Evolutionary conservation across 352 stramenopile species (phyloP).

Genomic region (Globisporangium abappressorium): DNA sequence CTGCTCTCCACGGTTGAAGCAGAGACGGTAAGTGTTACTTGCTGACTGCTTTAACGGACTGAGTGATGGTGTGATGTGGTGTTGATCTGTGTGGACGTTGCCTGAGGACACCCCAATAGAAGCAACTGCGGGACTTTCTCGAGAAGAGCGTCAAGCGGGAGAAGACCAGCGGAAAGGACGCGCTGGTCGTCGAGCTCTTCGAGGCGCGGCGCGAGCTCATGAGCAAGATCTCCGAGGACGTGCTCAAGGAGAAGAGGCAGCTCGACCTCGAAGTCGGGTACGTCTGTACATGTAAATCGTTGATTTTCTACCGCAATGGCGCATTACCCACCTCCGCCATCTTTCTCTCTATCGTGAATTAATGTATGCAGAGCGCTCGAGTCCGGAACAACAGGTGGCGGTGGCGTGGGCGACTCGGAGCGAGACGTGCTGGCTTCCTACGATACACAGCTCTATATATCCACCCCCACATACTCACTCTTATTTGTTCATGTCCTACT

Average conservation of each 20-base stretch:
- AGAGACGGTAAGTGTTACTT: conserved; percentile 24
- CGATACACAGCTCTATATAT: conserved; percentile 76
- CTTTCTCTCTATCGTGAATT: background rate
- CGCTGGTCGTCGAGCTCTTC: conserved; percentile 61
- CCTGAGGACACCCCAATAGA: conserved; percentile 20
- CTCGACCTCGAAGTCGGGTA: conserved; percentile 61
- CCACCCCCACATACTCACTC: conserved; percentile 18
- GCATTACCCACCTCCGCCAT: no score
- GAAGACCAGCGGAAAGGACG: conserved; percentile 48
- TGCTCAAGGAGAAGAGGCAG: conserved; percentile 61
- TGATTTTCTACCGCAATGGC: background rate
- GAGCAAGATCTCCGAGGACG: conserved; percentile 65
- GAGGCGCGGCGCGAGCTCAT: conserved; percentile 66
- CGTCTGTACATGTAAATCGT: background rate
- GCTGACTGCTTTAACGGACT: no score
- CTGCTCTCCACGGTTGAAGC: conserved; percentile 22
- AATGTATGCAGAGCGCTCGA: conserved; percentile 11
- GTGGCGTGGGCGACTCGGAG: conserved; percentile 19
- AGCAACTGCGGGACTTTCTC: conserved; percentile 52
- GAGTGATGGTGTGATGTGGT: no score
- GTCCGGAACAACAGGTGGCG: background rate
- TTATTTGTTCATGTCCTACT: background rate
- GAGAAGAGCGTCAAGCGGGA: conserved; percentile 62
- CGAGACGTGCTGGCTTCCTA: conserved; percentile 63
- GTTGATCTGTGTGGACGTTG: background rate